Evolutionary conservation across 2,329 filamentous ascomycete genomes (phyloP), one percentile per base, ranked within the genome.

Genomic region (Juglanconis oblonga): DNA sequence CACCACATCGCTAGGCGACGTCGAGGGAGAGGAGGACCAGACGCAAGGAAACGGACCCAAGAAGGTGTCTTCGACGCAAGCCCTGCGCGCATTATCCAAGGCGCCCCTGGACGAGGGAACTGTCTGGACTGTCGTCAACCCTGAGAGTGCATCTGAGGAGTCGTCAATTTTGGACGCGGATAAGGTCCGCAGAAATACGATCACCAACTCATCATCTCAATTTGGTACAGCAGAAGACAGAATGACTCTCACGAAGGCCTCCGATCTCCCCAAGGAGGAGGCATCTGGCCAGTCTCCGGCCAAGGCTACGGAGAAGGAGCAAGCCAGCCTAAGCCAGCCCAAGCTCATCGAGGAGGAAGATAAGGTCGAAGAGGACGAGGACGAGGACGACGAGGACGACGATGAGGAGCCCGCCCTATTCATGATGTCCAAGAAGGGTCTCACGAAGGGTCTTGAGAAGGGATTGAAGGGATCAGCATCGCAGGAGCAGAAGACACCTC

Each of bases 51-150:
- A 69, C 11, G 68, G 68, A 44, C 63, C 70, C 0, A 72, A 67
- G 60, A 74, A 71, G 52, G 69, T 75, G 7, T 75, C 73, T 3
- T 74, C 73, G 3, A 74, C 73, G 11, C 72, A 75, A 58, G 71
- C 69, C n/a, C 61, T 75, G 38, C 72, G 71, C 45, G 71, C 68
- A 2, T 67, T 75, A 8, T 71, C 72, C n/a, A 71, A 72, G 42
- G 69, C 67, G 44, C 72, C 73, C 5, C 55, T 74, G 11, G 73
- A 75, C 45, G 72, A 72, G 29, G 71, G 70, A 24, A 67, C 68
- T 6, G 66, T 62, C 14, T 74, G 73, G 73, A 74, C 71, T 5
- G 67, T 71, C 2, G 72, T 74, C 29, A 70, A 73, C 35, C 29
- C 62, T 33, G 45, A 54, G 13, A 24, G 42, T 45, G 31, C 36